Evolutionary conservation across 371 early-diverging fungal species (phyloP).

Genomic region (Mortierella sp.): DNA sequence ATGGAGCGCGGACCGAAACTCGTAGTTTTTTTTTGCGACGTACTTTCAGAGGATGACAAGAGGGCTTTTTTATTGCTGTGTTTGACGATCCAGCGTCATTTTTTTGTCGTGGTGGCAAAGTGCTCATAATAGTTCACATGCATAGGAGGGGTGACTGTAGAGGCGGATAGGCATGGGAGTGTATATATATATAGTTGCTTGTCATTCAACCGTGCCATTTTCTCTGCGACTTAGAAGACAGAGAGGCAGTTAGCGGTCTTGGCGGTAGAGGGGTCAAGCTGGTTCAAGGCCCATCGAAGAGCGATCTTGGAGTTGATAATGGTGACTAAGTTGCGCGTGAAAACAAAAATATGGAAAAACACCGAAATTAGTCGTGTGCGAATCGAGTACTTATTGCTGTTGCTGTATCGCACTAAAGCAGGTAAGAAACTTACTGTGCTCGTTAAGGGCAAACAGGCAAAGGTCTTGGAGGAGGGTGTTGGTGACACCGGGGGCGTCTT

Average conservation of each 20-base stretch:
- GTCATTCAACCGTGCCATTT: not conserved
- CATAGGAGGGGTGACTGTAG: not conserved
- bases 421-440: conserved; percentile 29
- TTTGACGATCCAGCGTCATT: too few species aligned
- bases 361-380: not conserved
- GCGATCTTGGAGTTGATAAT: conserved; percentile 47
- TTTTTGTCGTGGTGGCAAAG: too few species aligned
- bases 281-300: conserved; percentile 37
- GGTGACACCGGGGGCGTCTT: conserved; percentile 19
- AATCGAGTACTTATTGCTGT: not conserved
- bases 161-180: not conserved
- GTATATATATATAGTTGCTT: not conserved
- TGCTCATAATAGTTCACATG: too few species aligned
- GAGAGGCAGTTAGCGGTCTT: conserved; percentile 42
- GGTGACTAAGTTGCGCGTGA: conserved; percentile 20
- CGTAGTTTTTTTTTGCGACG: too few species aligned
- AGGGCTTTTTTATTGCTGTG: too few species aligned
- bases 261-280: conserved; percentile 40
- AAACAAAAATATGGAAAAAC: not conserved
- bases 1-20: too few species aligned
- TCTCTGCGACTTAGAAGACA: not conserved
- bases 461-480: conserved; percentile 40
- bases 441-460: conserved; percentile 38
- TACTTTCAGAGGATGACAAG: too few species aligned
- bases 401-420: not conserved